These are phyloP conservation scores for Dovyalis caffra DNA, from an alignment of 345 rosid genomes.

Conservation along the genomic window DNA sequence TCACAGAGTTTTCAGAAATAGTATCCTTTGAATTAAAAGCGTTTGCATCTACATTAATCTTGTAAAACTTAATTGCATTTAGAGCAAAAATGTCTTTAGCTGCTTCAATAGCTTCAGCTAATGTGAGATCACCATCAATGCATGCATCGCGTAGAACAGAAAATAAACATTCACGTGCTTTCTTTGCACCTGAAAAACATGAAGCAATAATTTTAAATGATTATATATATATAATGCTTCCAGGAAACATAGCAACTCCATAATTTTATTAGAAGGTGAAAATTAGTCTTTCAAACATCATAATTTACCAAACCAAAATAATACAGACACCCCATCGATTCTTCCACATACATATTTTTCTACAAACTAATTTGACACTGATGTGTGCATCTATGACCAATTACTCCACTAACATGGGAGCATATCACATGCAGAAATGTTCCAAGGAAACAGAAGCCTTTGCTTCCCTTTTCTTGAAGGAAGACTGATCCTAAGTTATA, in stretches of 20 bases:
- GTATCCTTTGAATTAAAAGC: conserved; percentile 27
- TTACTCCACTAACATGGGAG: background rate
- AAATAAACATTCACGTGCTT: conserved; percentile 72
- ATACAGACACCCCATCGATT: background rate
- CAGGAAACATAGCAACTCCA: conserved; percentile 1
- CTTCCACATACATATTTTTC: conserved; percentile 7
- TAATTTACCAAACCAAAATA: background rate
- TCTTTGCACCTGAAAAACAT: conserved; percentile 64
- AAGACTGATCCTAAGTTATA: too few species aligned
- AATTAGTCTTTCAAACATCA: background rate
- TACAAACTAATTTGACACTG: background rate
- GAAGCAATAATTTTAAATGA: conserved; percentile 13
- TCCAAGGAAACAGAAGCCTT: background rate
- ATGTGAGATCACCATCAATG: conserved; percentile 61
- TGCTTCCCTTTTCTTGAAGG: too few species aligned
- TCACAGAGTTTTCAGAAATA: conserved; percentile 20
- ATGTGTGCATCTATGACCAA: background rate
- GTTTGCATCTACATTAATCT: conserved; percentile 36
- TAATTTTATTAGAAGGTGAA: background rate
- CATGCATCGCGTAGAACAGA: conserved; percentile 72
- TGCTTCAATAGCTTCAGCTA: conserved; percentile 81
- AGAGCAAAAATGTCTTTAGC: conserved; percentile 68
- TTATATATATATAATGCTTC: background rate
- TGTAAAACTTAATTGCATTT: conserved; percentile 68
- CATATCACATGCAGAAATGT: background rate